Evolutionary conservation across 345 rosid genomes (phyloP).

Genomic region (Lepidium africanum): DNA sequence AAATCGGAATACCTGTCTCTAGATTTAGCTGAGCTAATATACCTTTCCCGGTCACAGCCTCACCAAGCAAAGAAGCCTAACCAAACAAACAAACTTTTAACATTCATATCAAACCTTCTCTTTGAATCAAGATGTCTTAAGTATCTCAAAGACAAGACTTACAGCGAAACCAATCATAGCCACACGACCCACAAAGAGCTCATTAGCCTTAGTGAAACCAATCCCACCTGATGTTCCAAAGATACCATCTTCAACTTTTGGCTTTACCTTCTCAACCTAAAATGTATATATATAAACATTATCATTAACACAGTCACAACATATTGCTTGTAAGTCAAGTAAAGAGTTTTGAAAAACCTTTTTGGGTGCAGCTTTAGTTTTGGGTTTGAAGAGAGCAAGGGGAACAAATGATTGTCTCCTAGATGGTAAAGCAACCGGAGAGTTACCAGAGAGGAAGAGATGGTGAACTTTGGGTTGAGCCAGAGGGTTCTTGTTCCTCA

Average conservation of each 20-base stretch:
- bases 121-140: not conserved
- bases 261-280: conserved; percentile 37
- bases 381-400: conserved; percentile 74
- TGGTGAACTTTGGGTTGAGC: conserved; percentile 47
- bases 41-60: conserved; percentile 89
- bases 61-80: conserved; percentile 90
- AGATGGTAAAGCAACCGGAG: not conserved
- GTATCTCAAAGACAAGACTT: conserved; percentile 20
- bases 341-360: conserved; percentile 32
- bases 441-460: conserved; percentile 37
- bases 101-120: not conserved
- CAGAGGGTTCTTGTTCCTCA: conserved; percentile 42
- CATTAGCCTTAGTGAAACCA: conserved; percentile 91
- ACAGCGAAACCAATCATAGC: conserved; percentile 99
- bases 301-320: not conserved
- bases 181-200: conserved; percentile 97
- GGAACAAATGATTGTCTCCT: conserved; percentile 33
- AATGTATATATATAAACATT: not conserved
- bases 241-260: conserved; percentile 80
- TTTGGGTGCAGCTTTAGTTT: conserved; percentile 72
- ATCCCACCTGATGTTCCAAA: conserved; percentile 97
- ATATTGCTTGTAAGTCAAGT: not conserved
- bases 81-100: not conserved
- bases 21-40: conserved; percentile 74
- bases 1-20: conserved; percentile 90